Evolutionary conservation across 164 flowering plant species (phyloP).

Genomic region (Berberis vulgaris): DNA sequence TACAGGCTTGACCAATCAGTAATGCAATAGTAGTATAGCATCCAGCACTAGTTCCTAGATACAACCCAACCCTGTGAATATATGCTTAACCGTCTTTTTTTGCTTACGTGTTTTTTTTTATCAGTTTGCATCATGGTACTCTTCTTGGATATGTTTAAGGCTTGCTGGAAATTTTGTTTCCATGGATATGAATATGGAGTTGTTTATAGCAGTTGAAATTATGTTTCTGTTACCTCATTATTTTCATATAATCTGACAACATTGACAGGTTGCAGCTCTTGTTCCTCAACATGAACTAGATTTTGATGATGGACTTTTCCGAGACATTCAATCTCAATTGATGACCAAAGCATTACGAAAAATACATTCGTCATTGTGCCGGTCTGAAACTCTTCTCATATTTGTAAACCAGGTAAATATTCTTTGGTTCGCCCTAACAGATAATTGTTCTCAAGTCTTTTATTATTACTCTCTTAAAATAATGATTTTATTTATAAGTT

Average conservation of each 20-base stretch:
- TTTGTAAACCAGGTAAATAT: constrained; percentile 72
- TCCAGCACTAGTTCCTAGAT: too few relatives aligned
- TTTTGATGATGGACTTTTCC: constrained; percentile 13
- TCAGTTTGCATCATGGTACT: too few relatives aligned
- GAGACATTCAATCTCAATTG: constrained; percentile 41
- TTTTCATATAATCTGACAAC: constrained; percentile 6
- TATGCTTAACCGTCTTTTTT: too few relatives aligned
- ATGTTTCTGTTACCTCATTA: not conserved
- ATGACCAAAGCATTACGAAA: constrained; percentile 76
- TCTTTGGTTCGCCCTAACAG: too few relatives aligned
- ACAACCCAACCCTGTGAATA: too few relatives aligned
- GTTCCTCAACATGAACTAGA: constrained; percentile 70
- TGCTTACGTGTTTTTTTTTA: too few relatives aligned
- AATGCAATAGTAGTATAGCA: too few relatives aligned
- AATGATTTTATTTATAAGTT: not conserved
- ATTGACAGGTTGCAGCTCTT: constrained; percentile 83
- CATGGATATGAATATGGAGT: not conserved
- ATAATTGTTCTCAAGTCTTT: too few relatives aligned
- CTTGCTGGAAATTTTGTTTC: too few relatives aligned
- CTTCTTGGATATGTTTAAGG: too few relatives aligned
- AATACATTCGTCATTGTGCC: constrained; percentile 47
- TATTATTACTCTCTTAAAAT: not conserved
- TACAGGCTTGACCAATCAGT: too few relatives aligned
- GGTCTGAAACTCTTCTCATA: constrained; percentile 58
- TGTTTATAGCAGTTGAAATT: not conserved